Base-by-base conservation (phyloP, 129 eudicot genomes). In the Apium graveolens region DNA sequence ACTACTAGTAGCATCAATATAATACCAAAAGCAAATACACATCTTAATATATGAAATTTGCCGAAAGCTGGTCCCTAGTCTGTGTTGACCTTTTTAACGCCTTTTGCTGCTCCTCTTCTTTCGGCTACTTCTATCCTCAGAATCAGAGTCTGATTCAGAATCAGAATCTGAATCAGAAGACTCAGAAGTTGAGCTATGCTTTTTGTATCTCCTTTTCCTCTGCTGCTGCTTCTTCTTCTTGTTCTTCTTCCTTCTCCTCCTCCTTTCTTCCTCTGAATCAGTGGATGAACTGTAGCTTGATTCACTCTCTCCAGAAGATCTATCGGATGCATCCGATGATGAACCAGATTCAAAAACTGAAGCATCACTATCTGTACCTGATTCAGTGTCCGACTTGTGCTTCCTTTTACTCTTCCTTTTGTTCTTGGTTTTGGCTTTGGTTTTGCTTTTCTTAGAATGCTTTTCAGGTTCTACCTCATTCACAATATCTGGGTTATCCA, bases 241-340 rank as follows among this genome's bases (percentile, higher is more conserved):
- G 78, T 83, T 84, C 85, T 84, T 85, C 86, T 80, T 91, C 81
- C 81, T 91, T 78, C 86, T 89, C 87, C 83, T 86, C 85, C 83
- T 88, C 84, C 88, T 86, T 79, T 87, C 96, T 72, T 91, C 93
- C 84, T 69, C 97, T 5, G 97, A 94, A 83, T 94, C 98, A 55
- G 90, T 82, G 3, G 92, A 87, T 8, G 97, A 94, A 83, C 86
- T 88, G 82, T 85, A 77, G 78, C 93, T 91, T 0, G 98, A 91
- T 62, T 84, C 96, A 60, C 93, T 89, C 78, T 87, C 96, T 31
- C 78, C 92, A 18, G 93, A 90, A 74, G 88, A 85, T 72, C 82
- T 87, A 8, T 83, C 98, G 12, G 98, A 89, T 2, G 97, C 74
- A 79, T 71, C 96, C 1, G 98, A 93, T 1, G 88, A 88, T 1